phyloP scores from a whole-genome alignment of 2,329 filamentous ascomycete species.

The Hypoxylon sp. region DNA sequence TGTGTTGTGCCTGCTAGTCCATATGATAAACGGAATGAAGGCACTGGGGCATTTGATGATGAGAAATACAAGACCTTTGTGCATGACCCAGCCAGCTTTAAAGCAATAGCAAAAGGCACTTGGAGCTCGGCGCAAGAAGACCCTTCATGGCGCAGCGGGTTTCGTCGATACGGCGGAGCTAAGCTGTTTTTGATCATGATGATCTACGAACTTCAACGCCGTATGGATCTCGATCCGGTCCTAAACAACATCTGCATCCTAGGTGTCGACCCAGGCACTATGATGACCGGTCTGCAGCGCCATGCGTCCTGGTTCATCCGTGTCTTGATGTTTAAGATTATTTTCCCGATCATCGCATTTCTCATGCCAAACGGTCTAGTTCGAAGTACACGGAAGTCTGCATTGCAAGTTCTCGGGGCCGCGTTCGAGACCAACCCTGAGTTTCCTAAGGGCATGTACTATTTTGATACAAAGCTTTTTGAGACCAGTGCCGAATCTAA shows the following conservation, averaged over 20 bases:
- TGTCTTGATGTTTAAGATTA: conserved; percentile 23
- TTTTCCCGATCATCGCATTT: conserved; percentile 17
- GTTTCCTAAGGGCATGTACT: conserved; percentile 17
- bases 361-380: conserved; percentile 22
- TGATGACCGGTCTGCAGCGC: conserved; percentile 51
- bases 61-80: conserved; percentile 50
- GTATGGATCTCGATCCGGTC: conserved; percentile 55
- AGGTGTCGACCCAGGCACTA: conserved; percentile 59
- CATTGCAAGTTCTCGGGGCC: conserved; percentile 1
- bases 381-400: conserved; percentile 12
- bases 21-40: conserved; percentile 24
- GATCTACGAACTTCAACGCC: conserved; percentile 56
- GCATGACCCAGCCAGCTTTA: conserved; percentile 44
- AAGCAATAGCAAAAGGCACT: conserved; percentile 54
- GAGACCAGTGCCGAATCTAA: conserved; percentile 20
- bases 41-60: conserved; percentile 44
- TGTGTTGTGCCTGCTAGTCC: conserved; percentile 21
- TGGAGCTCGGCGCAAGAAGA: conserved; percentile 56
- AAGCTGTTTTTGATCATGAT: conserved; percentile 59
- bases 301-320: conserved; percentile 24
- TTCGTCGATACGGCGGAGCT: conserved; percentile 58
- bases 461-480: neutral
- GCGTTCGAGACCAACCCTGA: conserved; percentile 15
- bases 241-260: conserved; percentile 57
- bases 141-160: conserved; percentile 48